Evolutionary conservation across 106 monocot species (phyloP), one percentile per base, ranked within the genome.

Genomic region (Agapanthus africanus): DNA sequence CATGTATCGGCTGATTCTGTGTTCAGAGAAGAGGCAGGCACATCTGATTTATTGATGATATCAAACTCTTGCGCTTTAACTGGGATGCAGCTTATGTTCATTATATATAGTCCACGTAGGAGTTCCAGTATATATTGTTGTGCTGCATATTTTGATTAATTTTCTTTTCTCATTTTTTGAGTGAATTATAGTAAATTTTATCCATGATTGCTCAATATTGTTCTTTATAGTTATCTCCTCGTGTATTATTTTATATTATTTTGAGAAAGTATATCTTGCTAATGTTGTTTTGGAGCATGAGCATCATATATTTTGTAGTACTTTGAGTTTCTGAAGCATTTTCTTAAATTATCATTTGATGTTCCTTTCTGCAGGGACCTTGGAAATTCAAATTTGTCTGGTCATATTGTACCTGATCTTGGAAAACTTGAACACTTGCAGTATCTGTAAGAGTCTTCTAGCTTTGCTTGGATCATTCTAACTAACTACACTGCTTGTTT

Each of bases 361-460:
- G n/a, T n/a, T n/a, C n/a, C n/a, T 37, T 78, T 59, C 34, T 80
- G 38, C 77, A 93, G 93, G 72, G 93, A 93, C 69, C 70, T 93
- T 16, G 93, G 93, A 16, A 90, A 84, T 80, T 84, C 90, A 68
- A 87, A 93, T 73, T 71, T 93, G 59, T 84, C 90, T 49, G 93
- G 93, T 11, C 79, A 81, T 63, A 75, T 93, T 63, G 87, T 84
- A 30, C 82, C 90, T 65, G 93, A 84, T 68, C 80, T 93, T 82
- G 90, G 84, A 41, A 83, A 76, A 63, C 85, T 93, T 68, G 89
- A 89, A 66, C 86, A 93, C 77, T 76, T 88, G 66, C 89, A 89
- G 42, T 93, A 93, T 78, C 71, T 93, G 90, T 93, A 80, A 90
- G 83, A 63, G 25, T 63, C 38, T 15, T 69, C 28, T 16, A 34